Percentiles rank a stretch among this genome's conserved stretches.
phyloP scores from a whole-genome alignment of 805 yeast species.

The Hanseniaspora nectarophila region DNA sequence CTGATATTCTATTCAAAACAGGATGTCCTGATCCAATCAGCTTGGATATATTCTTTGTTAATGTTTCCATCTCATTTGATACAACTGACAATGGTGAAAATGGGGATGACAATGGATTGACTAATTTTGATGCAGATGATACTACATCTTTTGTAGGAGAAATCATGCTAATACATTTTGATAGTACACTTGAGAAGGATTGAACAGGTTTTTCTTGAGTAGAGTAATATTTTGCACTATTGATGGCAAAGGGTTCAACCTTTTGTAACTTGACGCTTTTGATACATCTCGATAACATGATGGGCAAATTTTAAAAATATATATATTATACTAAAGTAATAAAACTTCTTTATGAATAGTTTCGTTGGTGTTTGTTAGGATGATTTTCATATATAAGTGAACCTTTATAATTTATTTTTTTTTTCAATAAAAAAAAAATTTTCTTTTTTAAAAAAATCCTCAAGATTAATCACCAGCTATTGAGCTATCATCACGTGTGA shows the following conservation, averaged over 20 bases:
- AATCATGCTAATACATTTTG: slow-evolving; percentile 6
- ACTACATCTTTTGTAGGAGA: slow-evolving; percentile 34
- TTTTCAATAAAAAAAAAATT: not conserved
- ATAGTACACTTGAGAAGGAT: slow-evolving; percentile 2
- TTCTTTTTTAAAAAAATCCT: not conserved
- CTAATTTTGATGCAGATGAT: slow-evolving; percentile 61
- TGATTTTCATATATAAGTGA: too few relatives aligned
- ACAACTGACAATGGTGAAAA: slow-evolving; percentile 85
- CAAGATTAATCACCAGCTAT: not conserved
- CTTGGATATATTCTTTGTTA: slow-evolving; percentile 76
- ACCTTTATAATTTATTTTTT: too few relatives aligned
- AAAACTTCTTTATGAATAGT: too few relatives aligned
- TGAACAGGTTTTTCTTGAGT: not conserved
- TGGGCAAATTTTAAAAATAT: too few relatives aligned
- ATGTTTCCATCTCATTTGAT: slow-evolving; percentile 78
- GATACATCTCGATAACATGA: not conserved
- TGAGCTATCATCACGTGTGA: not conserved
- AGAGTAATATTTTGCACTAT: not conserved
- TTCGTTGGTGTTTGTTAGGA: too few relatives aligned
- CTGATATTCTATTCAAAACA: slow-evolving; percentile 77
- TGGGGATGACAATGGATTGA: slow-evolving; percentile 47
- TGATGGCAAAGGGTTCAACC: not conserved
- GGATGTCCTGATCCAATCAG: slow-evolving; percentile 92
- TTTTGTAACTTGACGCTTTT: not conserved
- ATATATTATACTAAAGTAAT: too few relatives aligned